A percentile compares a stretch with the other conserved stretches of the same genome.
Conservation (phyloP, 305 asterid genomes). For the Withania somnifera region DNA sequence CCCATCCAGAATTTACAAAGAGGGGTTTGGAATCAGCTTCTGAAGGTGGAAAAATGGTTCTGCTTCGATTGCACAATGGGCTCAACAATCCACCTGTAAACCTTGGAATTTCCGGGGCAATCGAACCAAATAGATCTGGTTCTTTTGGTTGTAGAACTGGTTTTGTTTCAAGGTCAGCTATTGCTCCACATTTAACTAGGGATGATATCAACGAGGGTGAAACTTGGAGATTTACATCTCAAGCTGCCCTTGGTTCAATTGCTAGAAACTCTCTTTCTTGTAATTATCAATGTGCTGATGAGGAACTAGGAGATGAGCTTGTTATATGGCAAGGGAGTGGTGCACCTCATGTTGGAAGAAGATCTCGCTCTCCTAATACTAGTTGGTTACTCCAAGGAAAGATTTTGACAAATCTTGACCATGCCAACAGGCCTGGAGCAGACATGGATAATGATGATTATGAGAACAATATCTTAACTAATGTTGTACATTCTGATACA, state of each 20-base stretch:
- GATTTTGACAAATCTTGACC: conserved; percentile 18
- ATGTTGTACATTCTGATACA: conserved; percentile 19
- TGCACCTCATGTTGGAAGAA: conserved; percentile 10
- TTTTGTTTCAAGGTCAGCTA: conserved; percentile 11
- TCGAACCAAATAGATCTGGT: conserved; percentile 19
- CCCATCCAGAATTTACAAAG: conserved; percentile 17
- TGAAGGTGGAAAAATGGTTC: conserved; percentile 7
- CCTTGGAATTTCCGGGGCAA: conserved; percentile 10
- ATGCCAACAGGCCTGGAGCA: not conserved
- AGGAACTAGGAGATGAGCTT: conserved; percentile 16
- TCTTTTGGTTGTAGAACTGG: conserved; percentile 20
- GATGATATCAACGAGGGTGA: conserved; percentile 11
- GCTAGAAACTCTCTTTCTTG: conserved; percentile 14
- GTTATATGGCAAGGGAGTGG: conserved; percentile 15
- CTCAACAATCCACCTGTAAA: conserved; percentile 10
- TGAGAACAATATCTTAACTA: conserved; percentile 12
- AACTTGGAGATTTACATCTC: conserved; percentile 5
- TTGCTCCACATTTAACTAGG: conserved; percentile 3
- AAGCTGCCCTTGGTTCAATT: conserved; percentile 13
- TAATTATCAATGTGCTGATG: conserved; percentile 4
- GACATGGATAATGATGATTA: conserved; percentile 6
- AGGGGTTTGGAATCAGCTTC: conserved; percentile 19
- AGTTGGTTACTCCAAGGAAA: conserved; percentile 13
- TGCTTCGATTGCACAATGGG: conserved; percentile 4
- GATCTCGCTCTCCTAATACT: conserved; percentile 8